phyloP scores from a whole-genome alignment of 2,329 filamentous ascomycete genomes.

The Plectosphaerella cucumerina region DNA sequence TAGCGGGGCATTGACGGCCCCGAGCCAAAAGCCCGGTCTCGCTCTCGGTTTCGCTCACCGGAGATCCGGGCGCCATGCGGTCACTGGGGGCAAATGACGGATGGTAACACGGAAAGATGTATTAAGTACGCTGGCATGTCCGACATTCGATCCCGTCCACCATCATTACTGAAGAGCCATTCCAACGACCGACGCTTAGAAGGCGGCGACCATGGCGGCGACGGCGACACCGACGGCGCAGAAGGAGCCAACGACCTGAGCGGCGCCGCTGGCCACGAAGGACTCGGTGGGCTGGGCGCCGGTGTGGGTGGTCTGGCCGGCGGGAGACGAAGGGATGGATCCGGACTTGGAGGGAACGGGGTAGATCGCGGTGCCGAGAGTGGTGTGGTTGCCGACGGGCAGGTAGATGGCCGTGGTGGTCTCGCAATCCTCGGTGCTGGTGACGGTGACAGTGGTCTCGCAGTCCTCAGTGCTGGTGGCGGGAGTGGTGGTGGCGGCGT shows the following conservation, averaged over 20 bases:
- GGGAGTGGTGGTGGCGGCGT: conserved; percentile 1
- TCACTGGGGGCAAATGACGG: no score
- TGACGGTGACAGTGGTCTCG: conserved; percentile 2
- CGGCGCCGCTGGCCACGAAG: conserved; percentile 1
- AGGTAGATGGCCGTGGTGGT: neutral
- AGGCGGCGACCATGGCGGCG: neutral
- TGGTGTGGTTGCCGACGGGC: conserved; percentile 1
- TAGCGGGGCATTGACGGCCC: no score
- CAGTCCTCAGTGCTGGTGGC: conserved; percentile 1
- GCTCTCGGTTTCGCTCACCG: no score
- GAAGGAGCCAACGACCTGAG: neutral
- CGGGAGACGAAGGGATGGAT: neutral
- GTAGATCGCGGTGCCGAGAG: neutral
- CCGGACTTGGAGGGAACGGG: neutral
- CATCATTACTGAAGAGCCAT: neutral
- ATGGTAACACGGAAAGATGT: no score
- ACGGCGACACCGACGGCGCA: neutral
- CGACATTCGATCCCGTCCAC: no score
- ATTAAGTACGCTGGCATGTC: no score
- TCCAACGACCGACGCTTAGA: neutral
- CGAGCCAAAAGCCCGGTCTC: no score
- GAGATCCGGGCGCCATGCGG: no score
- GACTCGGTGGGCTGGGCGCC: neutral
- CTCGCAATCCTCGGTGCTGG: neutral
- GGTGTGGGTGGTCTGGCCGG: neutral